Evolutionary conservation across 768 basidiomycete genomes (phyloP), one percentile per base, ranked within the genome.

Genomic region (Antrodiella citrinella): DNA sequence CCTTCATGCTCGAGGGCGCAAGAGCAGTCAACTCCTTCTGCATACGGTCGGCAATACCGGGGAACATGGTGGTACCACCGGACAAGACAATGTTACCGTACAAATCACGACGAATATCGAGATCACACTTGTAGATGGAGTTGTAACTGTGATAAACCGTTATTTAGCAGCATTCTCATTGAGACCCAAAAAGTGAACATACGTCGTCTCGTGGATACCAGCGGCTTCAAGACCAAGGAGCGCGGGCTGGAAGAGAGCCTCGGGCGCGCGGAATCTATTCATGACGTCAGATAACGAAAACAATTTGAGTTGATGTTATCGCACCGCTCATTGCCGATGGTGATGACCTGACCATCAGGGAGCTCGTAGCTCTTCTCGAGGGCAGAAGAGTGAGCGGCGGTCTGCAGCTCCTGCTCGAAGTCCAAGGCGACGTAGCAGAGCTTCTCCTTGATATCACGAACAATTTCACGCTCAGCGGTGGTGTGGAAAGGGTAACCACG

Each of bases 201-300:
- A 84, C 77, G 85, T 87, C 47, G 89, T 91, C 74, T 93, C 89
- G 72, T 93, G 90, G 62, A 82, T 80, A 72, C 82, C 82, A 35
- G 76, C 69, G 46, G 78, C 74, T 65, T 84, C 82, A 50, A 82
- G 83, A 60, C 91, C 91, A 52, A 93, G 75, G 77, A 95, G 82
- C 21, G 85, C 75, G 50, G 91, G 91, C 72, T 91, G 87, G 88
- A 93, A 95, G 68, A 95, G 82, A 15, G 90, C 89, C 68, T 95
- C 91, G 59, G 91, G 90, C 50, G 87, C 85, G 67, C 91, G 88
- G 91, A 93, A 83, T 54, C 69, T 65, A 50, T 2, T 21, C 35
- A 35, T 15, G 21, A 23, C 30, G 30, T 35, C 30, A 35, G 30
- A 35, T 7, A 7, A 7, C 15, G 30, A 47, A 26, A 21, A 15